Evolutionary conservation across 345 rosid species (phyloP), one percentile per base, ranked within the genome.

Genomic region (Carallia pectinifolia): DNA sequence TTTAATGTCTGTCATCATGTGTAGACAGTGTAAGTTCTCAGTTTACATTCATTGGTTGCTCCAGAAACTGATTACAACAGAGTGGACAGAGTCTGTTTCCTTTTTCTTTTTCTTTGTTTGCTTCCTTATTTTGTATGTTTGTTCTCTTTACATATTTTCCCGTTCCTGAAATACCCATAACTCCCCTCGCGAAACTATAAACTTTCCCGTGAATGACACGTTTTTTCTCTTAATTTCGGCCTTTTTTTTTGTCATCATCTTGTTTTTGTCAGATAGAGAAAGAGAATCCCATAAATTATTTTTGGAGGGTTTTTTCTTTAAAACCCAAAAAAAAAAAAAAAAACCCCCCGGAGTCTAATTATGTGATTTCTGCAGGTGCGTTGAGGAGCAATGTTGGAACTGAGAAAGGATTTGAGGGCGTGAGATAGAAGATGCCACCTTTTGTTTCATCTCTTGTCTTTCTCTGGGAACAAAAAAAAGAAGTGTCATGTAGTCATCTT

Each of bases 331-430:
- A 44, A 44, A 44, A 44, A 3, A 13, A 44, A 7, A 7, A 53
- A n/a, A 38, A 52, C 31, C 4, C 2, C 15, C 54, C 17, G 38
- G 61, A 53, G 59, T 36, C 16, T 64, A 47, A 73, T 58, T 56
- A 70, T 70, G 71, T 53, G 74, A 72, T 23, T 10, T 33, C 33
- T 23, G 82, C 93, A 91, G 98, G 86, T 13, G 71, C 13, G 73
- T 50, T 73, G 77, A 76, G 72, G 86, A 79, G 79, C 67, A 78
- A 71, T 59, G 87, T 70, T 86, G 88, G 79, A 83, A 82, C 80
- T 76, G 83, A 72, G 71, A 72, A 66, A 68, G 87, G 84, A 48
- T 69, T 77, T 67, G 88, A 71, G 79, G 83, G 75, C 19, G 60
- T 62, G 77, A 83, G 89, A 78, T 76, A 83, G 74, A 80, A 62